phyloP scores from a whole-genome alignment of 2,329 filamentous ascomycete genomes.

The Talaromyces funiculosus region DNA sequence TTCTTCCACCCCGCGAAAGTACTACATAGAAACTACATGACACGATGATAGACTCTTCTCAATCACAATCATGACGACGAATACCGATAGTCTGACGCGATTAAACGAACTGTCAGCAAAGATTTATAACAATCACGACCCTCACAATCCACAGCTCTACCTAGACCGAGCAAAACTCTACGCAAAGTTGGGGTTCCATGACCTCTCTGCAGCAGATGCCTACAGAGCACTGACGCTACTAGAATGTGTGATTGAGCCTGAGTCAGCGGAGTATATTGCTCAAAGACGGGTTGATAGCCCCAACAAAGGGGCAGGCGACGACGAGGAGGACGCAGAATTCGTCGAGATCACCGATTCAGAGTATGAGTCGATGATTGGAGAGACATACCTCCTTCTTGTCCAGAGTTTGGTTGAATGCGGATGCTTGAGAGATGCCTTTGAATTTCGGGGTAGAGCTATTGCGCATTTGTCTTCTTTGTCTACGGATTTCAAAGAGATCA shows the following conservation, averaged over 20 bases:
- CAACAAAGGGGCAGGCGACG: constrained; percentile 20
- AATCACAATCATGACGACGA: not conserved
- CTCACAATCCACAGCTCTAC: constrained; percentile 38
- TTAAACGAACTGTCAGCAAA: not conserved
- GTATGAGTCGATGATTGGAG: constrained; percentile 31
- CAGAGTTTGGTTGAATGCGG: constrained; percentile 32
- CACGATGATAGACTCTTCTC: not conserved
- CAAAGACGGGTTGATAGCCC: constrained; percentile 29
- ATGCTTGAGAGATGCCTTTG: constrained; percentile 38
- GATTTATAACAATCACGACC: constrained; percentile 21
- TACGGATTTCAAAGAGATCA: constrained; percentile 8
- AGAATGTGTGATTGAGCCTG: constrained; percentile 68
- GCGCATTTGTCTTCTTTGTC: constrained; percentile 8
- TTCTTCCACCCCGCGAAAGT: not conserved
- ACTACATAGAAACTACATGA: not conserved
- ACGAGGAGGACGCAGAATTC: constrained; percentile 21
- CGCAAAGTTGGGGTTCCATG: constrained; percentile 72
- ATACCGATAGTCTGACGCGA: not conserved
- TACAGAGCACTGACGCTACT: constrained; percentile 83
- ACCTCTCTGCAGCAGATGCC: constrained; percentile 82
- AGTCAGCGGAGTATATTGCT: constrained; percentile 78
- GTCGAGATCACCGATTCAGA: constrained; percentile 27
- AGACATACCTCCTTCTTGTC: constrained; percentile 34
- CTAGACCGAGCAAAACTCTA: constrained; percentile 61
- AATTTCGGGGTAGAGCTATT: constrained; percentile 32